Percentiles rank a stretch among this genome's conserved stretches.
Evolutionary conservation across 176 grass and related monocot species (phyloP).

Genomic region (Olyra latifolia): DNA sequence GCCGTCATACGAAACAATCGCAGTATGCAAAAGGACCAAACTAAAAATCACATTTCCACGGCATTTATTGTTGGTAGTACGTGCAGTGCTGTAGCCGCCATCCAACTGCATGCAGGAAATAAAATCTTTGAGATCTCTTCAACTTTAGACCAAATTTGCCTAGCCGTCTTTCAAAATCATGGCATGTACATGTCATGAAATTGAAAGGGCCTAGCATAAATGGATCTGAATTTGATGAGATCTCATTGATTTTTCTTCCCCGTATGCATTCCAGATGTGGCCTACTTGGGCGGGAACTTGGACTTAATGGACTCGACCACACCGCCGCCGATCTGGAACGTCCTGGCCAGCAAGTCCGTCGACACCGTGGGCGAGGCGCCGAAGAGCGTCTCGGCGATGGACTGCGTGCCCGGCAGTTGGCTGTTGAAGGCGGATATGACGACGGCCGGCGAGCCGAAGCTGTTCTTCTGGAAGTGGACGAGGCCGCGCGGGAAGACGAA

Average conservation of each 20-base stretch:
- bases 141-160: too few relatives aligned
- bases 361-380: constrained; percentile 45
- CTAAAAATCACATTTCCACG: background rate
- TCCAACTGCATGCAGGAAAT: background rate
- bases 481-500: constrained; percentile 72
- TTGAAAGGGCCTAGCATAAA: too few relatives aligned
- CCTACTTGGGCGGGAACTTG: constrained; percentile 48
- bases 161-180: too few relatives aligned
- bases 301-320: constrained; percentile 61
- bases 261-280: too few relatives aligned
- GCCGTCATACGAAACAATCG: background rate
- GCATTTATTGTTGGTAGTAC: background rate
- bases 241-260: too few relatives aligned
- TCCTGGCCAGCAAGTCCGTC: constrained; percentile 46
- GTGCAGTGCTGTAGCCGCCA: background rate
- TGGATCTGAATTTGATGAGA: too few relatives aligned
- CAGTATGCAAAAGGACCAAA: background rate
- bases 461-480: constrained; percentile 76
- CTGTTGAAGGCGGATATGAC: constrained; percentile 68
- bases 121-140: too few relatives aligned
- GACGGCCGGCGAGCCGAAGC: constrained; percentile 12
- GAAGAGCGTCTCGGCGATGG: constrained; percentile 49
- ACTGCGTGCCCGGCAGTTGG: constrained; percentile 65
- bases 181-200: too few relatives aligned
- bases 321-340: constrained; percentile 52